Base-by-base conservation (phyloP, 768 basidiomycete genomes). In the Mycena vitilis region DNA sequence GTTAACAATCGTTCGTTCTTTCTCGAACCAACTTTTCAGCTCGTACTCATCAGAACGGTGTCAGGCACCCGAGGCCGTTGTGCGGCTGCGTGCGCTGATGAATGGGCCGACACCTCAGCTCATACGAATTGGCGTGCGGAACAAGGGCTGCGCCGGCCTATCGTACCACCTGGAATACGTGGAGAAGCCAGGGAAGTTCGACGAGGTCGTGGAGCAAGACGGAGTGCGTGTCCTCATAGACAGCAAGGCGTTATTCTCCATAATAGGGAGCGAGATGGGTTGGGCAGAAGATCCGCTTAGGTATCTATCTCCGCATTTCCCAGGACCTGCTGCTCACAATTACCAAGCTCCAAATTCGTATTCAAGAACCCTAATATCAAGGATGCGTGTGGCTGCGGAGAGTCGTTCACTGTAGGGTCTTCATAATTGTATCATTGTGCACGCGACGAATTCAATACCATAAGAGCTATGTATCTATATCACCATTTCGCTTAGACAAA, bases 201-300 rank as follows among this genome's bases (percentile, higher is more conserved):
- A 99, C 81, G 98, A 99, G 77, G 88, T 98, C 20, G 96, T 99
- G 23, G 90, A 95, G 78, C 98, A 99, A 81, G 96, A 98, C 71
- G 97, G 93, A 2, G 95, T 98, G 30, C 88, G 85, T 71, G 97
- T 99, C 52, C 83, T 99, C 69, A 95, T 99, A 77, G 98, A 99
- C 82, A 92, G 91, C 77, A 98, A 96, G 79, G 98, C 98, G 30
- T 81, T 99, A 71, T 99, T 99, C 78, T 95, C 94, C 66, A 98
- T 99, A 73, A 98, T 99, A 68, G 98, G 98, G 57, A 97, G 95
- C 79, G 94, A 94, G 85, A 99, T 99, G 98, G 95, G 97, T 77
- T 99, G 98, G 98, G 86, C 89, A 67, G 98, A 99, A 82, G 95
- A 97, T 78, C 80, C 89, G 38, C 81, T 99, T 49, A 96, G 95